Conservation (phyloP, 2,329 filamentous ascomycete species). For the Pseudogymnoascus destructans region DNA sequence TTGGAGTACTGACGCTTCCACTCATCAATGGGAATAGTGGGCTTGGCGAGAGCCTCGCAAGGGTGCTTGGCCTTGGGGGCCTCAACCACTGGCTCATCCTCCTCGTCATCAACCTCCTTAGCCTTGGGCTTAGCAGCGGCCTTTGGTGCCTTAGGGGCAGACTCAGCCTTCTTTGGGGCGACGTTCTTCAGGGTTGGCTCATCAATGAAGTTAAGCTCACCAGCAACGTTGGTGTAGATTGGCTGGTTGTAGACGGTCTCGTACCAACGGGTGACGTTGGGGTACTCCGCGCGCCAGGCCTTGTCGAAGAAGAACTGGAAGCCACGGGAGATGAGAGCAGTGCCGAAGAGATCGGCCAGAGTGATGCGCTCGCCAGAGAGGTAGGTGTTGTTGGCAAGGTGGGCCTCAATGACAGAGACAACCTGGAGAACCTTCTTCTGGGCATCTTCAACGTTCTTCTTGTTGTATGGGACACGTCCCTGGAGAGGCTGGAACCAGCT, state of each 20-base stretch:
- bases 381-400: slow-evolving; percentile 88
- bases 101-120: slow-evolving; percentile 46
- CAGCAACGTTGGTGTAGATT: slow-evolving; percentile 70
- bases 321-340: slow-evolving; percentile 66
- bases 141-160: slow-evolving; percentile 44
- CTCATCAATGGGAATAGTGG: slow-evolving; percentile 79
- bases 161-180: slow-evolving; percentile 63
- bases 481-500: slow-evolving; percentile 78
- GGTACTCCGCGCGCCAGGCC: slow-evolving; percentile 70
- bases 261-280: slow-evolving; percentile 86
- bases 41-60: slow-evolving; percentile 67
- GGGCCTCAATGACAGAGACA: slow-evolving; percentile 64
- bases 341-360: slow-evolving; percentile 82
- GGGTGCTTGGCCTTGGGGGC: slow-evolving; percentile 95
- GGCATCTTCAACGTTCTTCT: slow-evolving; percentile 83
- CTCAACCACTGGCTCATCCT: slow-evolving; percentile 41
- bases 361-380: slow-evolving; percentile 96
- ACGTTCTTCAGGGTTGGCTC: slow-evolving; percentile 69
- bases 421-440: slow-evolving; percentile 56
- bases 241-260: slow-evolving; percentile 86
- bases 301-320: slow-evolving; percentile 94
- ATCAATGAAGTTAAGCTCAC: slow-evolving; percentile 67
- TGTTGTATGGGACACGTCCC: slow-evolving; percentile 82
- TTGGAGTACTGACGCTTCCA: slow-evolving; percentile 99
- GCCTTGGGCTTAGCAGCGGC: slow-evolving; percentile 35